Evolutionary conservation across 192 early-diverging fungal species (phyloP).

Genomic region (Podochytrium sp.): DNA sequence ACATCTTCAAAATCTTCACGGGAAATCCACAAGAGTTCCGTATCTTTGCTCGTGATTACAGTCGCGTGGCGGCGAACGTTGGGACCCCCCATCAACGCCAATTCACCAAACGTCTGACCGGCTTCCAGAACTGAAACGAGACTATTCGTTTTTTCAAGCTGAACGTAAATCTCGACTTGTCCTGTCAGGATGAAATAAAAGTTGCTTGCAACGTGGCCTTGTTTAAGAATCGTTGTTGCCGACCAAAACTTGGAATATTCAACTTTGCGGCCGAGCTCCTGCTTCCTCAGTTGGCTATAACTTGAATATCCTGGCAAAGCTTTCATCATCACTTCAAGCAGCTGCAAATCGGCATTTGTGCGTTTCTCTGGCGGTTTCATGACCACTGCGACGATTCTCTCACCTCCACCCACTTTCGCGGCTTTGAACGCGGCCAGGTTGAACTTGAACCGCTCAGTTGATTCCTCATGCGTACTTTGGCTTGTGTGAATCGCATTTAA

Average conservation of each 20-base stretch:
- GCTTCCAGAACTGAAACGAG: background rate
- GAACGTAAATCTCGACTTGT: background rate
- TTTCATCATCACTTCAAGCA: background rate
- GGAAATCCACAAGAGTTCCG: slow-evolving; percentile 7
- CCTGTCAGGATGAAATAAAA: slow-evolving; percentile 4
- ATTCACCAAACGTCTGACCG: background rate
- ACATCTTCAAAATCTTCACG: slow-evolving; percentile 13
- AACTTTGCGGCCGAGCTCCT: background rate
- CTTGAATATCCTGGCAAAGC: background rate
- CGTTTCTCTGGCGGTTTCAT: slow-evolving; percentile 1
- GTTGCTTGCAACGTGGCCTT: slow-evolving; percentile 12
- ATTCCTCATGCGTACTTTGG: background rate
- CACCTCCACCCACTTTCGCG: background rate
- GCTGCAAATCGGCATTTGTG: background rate
- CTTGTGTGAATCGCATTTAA: background rate
- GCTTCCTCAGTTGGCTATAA: background rate
- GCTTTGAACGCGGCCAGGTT: slow-evolving; percentile 6
- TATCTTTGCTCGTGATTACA: background rate
- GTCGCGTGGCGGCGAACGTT: background rate
- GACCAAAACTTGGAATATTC: background rate
- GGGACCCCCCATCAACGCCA: background rate
- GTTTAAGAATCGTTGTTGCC: slow-evolving; percentile 3
- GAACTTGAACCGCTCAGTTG: background rate
- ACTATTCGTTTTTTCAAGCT: background rate
- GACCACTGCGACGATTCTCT: background rate